A percentile compares a stretch with the other conserved stretches of the same genome.
Evolutionary conservation across 202 grass and related monocot species (phyloP).

Genomic region (Zizania palustris): DNA sequence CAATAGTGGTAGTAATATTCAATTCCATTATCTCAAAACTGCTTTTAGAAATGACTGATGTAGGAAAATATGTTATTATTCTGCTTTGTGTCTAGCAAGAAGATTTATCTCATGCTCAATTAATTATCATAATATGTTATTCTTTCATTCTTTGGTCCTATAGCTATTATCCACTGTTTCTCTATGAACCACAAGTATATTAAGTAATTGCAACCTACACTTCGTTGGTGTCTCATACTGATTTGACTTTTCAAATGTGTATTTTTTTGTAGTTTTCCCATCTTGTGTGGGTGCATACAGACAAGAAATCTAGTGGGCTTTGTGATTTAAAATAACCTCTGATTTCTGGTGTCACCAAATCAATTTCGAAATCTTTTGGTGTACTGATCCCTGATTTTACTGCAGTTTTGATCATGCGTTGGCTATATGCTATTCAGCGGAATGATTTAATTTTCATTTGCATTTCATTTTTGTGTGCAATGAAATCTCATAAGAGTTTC

Average conservation of each 20-base stretch:
- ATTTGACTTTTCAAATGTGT: constrained; percentile 9
- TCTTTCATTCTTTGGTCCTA: constrained; percentile 1
- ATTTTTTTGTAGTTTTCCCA: constrained; percentile 65
- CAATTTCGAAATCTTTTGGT: constrained; percentile 68
- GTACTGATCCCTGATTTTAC: constrained; percentile 68
- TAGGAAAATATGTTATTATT: constrained; percentile 11
- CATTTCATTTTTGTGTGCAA: constrained; percentile 13
- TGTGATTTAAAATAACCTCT: constrained; percentile 74
- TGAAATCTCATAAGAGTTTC: constrained; percentile 9
- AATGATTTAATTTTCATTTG: background rate
- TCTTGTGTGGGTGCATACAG: constrained; percentile 75
- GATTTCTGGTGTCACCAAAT: constrained; percentile 72
- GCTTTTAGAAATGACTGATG: constrained; percentile 22
- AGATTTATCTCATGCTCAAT: background rate
- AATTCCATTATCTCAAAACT: background rate
- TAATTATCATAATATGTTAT: background rate
- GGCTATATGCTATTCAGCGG: background rate
- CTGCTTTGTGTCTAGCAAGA: background rate
- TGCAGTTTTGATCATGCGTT: background rate
- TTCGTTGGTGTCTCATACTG: constrained; percentile 13
- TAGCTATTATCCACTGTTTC: constrained; percentile 16
- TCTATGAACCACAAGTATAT: background rate
- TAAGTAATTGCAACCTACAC: background rate
- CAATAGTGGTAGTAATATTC: background rate
- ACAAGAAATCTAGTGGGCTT: constrained; percentile 70